Evolutionary conservation across 352 stramenopile species (phyloP).

Genomic region (Globisporangium sylvaticum): DNA sequence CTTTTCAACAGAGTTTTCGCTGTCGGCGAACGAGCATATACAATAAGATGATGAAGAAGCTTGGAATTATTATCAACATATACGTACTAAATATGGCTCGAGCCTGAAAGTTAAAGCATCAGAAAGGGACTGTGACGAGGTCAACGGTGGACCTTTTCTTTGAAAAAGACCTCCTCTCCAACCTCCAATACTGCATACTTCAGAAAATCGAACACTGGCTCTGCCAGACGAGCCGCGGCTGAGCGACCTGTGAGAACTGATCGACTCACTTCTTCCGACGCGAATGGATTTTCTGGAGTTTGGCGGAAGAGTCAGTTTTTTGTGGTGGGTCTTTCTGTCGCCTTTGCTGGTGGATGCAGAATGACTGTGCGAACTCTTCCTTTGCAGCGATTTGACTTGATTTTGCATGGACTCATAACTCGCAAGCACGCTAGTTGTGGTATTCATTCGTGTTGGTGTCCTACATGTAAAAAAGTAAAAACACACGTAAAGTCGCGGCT

Average conservation of each 20-base stretch:
- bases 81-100: too few species aligned
- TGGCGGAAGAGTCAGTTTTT: neutral
- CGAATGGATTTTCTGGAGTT: slow-evolving; percentile 15
- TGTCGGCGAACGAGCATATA: neutral
- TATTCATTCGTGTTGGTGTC: neutral
- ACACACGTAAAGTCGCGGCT: neutral
- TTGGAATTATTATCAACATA: neutral
- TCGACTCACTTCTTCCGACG: neutral
- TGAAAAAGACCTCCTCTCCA: too few species aligned
- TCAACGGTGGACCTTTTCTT: neutral
- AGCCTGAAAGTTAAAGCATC: too few species aligned
- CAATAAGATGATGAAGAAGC: neutral
- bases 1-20: neutral
- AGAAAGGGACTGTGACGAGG: neutral
- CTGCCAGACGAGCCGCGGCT: neutral
- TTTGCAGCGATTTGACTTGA: neutral
- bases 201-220: neutral
- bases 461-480: neutral
- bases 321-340: neutral
- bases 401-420: neutral
- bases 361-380: neutral
- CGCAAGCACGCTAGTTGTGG: neutral
- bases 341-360: neutral
- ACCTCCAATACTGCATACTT: neutral
- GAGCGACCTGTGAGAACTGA: neutral